Conservation (phyloP, 2,329 filamentous ascomycete species). For the Hypoxylon sp. region DNA sequence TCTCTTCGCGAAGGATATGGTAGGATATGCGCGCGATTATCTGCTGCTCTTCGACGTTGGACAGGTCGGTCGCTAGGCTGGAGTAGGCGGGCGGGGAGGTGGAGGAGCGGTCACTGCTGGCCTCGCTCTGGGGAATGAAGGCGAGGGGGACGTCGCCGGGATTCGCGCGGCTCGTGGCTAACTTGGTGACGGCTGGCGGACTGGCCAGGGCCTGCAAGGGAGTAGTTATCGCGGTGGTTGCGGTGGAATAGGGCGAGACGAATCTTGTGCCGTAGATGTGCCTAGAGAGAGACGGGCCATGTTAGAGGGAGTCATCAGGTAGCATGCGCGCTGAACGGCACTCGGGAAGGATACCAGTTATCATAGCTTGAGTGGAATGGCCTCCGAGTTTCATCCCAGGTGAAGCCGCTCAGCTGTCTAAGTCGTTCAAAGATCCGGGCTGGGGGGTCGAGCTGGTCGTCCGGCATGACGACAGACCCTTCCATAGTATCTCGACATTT, state of each 20-base stretch:
- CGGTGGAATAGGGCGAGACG: conserved; percentile 58
- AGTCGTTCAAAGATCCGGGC: conserved; percentile 76
- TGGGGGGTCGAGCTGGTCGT: conserved; percentile 69
- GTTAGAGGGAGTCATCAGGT: conserved; percentile 25
- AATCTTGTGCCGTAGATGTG: conserved; percentile 72
- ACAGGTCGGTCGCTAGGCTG: conserved; percentile 56
- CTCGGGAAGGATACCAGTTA: conserved; percentile 69
- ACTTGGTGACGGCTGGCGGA: conserved; percentile 53
- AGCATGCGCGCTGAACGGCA: conserved; percentile 22
- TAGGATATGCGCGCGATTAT: conserved; percentile 85
- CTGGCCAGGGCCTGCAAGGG: conserved; percentile 53
- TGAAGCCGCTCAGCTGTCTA: conserved; percentile 75
- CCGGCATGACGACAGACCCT: conserved; percentile 56
- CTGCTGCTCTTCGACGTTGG: conserved; percentile 64
- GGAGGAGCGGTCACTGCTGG: conserved; percentile 50
- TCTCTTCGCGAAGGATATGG: conserved; percentile 83
- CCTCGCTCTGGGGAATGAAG: conserved; percentile 50
- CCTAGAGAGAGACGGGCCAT: conserved; percentile 51
- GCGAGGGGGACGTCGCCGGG: conserved; percentile 52
- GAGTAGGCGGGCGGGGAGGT: conserved; percentile 46
- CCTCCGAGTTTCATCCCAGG: conserved; percentile 72
- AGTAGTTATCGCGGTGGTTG: conserved; percentile 58
- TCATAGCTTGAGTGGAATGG: conserved; percentile 79
- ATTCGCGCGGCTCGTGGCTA: conserved; percentile 54
- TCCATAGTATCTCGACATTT: conserved; percentile 54